Evolutionary conservation across 192 early-diverging fungal species (phyloP).

Genomic region (Thoreauomyces humboldtii): DNA sequence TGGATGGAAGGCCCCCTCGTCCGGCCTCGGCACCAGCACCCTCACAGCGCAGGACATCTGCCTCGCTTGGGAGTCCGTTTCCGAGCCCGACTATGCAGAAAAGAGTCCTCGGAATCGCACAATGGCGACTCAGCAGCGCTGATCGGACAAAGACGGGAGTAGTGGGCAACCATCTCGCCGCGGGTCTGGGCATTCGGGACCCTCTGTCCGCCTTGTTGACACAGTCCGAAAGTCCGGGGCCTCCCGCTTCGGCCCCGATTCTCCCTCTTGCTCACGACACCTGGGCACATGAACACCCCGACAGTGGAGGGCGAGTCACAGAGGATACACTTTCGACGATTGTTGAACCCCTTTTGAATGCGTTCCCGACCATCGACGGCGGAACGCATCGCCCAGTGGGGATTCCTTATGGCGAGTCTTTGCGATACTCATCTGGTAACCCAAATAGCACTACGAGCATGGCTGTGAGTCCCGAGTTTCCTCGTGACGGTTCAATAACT

Average conservation of each 20-base stretch:
- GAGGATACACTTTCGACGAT: no score
- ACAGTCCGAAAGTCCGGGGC: no score
- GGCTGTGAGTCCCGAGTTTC: background rate
- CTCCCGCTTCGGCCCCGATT: no score
- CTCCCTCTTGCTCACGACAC: no score
- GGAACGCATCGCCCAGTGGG: background rate
- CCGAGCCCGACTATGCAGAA: conserved; percentile 33
- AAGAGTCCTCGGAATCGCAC: conserved; percentile 22
- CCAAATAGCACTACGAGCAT: background rate
- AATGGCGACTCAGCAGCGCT: conserved; percentile 1
- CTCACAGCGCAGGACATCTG: background rate
- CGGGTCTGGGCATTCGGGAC: no score
- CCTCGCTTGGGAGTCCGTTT: conserved; percentile 28
- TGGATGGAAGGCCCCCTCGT: background rate
- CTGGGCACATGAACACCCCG: no score
- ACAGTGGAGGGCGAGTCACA: no score
- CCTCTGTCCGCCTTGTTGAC: no score
- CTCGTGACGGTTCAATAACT: background rate
- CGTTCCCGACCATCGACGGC: no score
- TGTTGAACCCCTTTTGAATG: no score
- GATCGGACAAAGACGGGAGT: background rate
- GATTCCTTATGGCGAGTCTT: background rate
- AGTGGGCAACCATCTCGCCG: no score
- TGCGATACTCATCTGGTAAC: background rate
- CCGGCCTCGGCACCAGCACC: background rate